Base-by-base conservation (phyloP, 2,329 filamentous ascomycete genomes). In the Zymoseptoria ardabiliae region DNA sequence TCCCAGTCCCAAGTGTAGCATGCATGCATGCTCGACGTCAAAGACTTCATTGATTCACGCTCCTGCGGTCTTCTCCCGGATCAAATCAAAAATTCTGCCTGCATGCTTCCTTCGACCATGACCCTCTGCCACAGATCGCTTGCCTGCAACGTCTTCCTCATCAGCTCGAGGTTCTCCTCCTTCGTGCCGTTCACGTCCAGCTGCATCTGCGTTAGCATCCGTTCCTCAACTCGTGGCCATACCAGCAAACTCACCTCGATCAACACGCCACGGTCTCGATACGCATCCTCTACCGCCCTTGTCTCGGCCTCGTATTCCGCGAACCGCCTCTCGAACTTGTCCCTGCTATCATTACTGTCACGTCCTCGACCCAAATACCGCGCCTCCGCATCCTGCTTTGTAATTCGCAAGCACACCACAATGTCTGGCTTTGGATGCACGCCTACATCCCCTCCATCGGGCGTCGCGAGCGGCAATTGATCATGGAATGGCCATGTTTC, bases 261-360 rank as follows among this genome's bases (percentile, higher is more conserved):
- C 53, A 20, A 23, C 23, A 22, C n/a, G 22, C 54, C 53, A 21
- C 22, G 25, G 11, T 45, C 49, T 21, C 53, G 11, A 53, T 52
- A 59, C 41, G 11, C 25, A n/a, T 35, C 30, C 19, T 49, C 23
- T 49, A 59, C 50, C 30, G 17, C 28, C 19, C 2, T 17, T 19
- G 48, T 59, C 17, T 56, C 52, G 50, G 21, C 20, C 25, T 49
- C 54, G 41, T 53, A 61, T 49, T 61, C 55, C 23, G 21, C 49
- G 48, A 55, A 58, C 23, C 59, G 23, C 52, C 57, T 56, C 59
- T 61, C 55, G 25, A 61, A 61, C 19, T 53, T 45, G 21, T 28
- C 56, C 13, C 20, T 52, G 41, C 21, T 45, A 20, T 61, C 59
- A 9, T 21, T 53, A 11, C 7, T 20, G 8, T 52, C 52, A 6